Evolutionary conservation across 177 flowering plant species (phyloP), one percentile per base, ranked within the genome.

Genomic region (Vitis hybrid): DNA sequence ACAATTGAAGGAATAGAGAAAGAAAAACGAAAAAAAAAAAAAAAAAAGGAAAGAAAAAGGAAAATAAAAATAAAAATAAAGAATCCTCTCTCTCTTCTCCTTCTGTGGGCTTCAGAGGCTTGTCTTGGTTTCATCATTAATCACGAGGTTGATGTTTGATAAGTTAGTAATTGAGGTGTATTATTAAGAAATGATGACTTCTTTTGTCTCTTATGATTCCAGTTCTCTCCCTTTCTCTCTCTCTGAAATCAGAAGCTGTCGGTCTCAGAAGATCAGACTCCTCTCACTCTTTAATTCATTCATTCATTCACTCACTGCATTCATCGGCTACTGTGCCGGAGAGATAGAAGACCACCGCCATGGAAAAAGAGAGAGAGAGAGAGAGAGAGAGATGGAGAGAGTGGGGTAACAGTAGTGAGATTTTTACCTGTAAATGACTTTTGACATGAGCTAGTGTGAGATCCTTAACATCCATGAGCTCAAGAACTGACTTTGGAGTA

Each of bases 401-500:
- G 54, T 64, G 18, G 46, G 46, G 46, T 35, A 35, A 35, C 46
- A 35, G 46, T 35, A 35, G 7, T 35, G 46, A 35, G 2, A 14
- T 50, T 35, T 40, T 27, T 83, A 92, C 97, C 97, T 92, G 97
- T 74, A 92, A 81, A 83, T 92, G 97, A 79, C 92, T 87, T 76
- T 92, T 92, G 58, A 92, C 97, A 86, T 91, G 97, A 78, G 97
- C 97, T 60, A 91, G 74, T 27, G 97, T 91, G 59, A 91, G 93
- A 84, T 91, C 97, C 78, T 92, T 92, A 49, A 90, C 97, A 87
- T 89, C 97, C 97, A 92, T 92, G 49, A 92, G 95, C 84, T 92
- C 97, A 40, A 92, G 88, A 70, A 92, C 97, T 65, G 97, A 92
- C 82, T 92, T 92, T 55, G 97, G 97, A 21, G 97, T 92, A 0